These are phyloP conservation scores for Yarrowia sp. DNA, from an alignment of 805 yeast species.

Conservation along the genomic window DNA sequence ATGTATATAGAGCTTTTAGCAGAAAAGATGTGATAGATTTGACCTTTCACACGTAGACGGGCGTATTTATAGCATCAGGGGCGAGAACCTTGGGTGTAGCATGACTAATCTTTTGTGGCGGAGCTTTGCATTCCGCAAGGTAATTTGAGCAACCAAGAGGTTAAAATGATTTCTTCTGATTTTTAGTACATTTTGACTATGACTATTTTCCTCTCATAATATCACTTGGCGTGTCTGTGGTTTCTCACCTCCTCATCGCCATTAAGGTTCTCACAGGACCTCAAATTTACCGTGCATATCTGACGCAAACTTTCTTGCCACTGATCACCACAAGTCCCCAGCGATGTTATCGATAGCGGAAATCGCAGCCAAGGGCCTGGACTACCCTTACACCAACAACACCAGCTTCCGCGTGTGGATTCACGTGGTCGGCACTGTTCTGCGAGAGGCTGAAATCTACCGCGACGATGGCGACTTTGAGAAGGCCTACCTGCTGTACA, in stretches of 20 bases:
- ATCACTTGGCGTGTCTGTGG: no score
- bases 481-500: conserved; percentile 55
- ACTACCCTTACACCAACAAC: conserved; percentile 52
- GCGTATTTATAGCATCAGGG: no score
- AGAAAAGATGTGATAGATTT: background rate
- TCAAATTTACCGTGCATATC: conserved; percentile 14
- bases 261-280: background rate
- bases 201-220: no score
- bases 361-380: conserved; percentile 27
- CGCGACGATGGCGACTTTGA: conserved; percentile 45
- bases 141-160: no score
- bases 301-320: conserved; percentile 24
- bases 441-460: conserved; percentile 46
- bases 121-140: no score
- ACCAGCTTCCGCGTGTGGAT: conserved; percentile 56
- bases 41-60: no score
- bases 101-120: no score
- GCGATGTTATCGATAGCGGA: conserved; percentile 18
- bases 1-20: conserved; percentile 10
- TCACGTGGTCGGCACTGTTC: conserved; percentile 50
- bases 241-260: background rate
- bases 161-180: no score
- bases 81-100: no score
- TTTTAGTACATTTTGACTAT: no score
- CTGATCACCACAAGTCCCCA: conserved; percentile 6